Evolutionary conservation across 495 filamentous ascomycete genomes (phyloP).

Genomic region (Hyphodiscus hymeniophilus): DNA sequence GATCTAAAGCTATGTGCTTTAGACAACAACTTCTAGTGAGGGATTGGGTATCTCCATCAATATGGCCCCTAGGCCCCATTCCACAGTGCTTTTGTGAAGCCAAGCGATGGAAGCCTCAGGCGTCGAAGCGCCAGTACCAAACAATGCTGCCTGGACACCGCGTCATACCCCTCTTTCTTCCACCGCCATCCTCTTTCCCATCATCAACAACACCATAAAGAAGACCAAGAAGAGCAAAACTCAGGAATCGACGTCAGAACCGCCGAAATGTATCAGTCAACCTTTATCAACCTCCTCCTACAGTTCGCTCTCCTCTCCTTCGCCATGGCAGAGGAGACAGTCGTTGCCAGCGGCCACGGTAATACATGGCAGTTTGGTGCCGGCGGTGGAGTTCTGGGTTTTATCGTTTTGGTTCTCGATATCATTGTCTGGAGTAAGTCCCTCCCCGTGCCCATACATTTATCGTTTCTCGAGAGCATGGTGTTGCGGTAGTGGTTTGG

Average conservation of each 20-base stretch:
- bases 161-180: conserved; percentile 1
- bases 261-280: conserved; percentile 1
- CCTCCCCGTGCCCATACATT: too few relatives aligned
- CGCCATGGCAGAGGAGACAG: conserved; percentile 30
- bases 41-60: too few relatives aligned
- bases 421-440: conserved; percentile 40
- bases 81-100: too few relatives aligned
- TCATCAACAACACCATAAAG: background rate
- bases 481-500: too few relatives aligned
- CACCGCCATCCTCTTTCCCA: background rate
- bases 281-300: conserved; percentile 27
- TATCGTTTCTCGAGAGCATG: too few relatives aligned
- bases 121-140: too few relatives aligned
- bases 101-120: too few relatives aligned
- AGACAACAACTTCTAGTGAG: too few relatives aligned
- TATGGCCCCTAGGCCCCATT: too few relatives aligned
- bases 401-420: conserved; percentile 41
- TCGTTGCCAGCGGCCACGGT: background rate
- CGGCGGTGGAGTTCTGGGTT: conserved; percentile 38
- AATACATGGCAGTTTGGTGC: conserved; percentile 34
- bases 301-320: conserved; percentile 34
- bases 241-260: background rate
- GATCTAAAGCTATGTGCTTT: too few relatives aligned
- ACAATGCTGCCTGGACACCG: too few relatives aligned
- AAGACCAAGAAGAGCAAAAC: background rate